phyloP scores from a whole-genome alignment of 805 yeast species.

The Zygosaccharomyces bisporus region DNA sequence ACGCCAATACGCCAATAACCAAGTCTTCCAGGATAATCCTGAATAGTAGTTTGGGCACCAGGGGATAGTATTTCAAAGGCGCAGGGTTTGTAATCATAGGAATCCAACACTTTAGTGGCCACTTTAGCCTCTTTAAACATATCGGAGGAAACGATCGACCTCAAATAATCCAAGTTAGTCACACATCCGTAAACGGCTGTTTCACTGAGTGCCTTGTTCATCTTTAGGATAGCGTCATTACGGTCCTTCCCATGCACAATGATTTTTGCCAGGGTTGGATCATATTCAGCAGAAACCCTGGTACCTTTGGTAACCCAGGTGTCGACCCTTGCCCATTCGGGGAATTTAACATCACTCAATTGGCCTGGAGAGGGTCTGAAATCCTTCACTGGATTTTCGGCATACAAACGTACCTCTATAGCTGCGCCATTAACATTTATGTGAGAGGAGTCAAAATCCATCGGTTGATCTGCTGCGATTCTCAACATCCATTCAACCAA shows the following conservation, averaged over 20 bases:
- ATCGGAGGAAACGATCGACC: constrained; percentile 75
- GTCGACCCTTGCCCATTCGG: constrained; percentile 88
- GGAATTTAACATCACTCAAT: constrained; percentile 78
- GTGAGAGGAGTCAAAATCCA: constrained; percentile 57
- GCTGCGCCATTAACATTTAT: constrained; percentile 77
- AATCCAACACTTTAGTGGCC: constrained; percentile 82
- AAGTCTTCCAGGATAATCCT: constrained; percentile 89
- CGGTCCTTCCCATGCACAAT: constrained; percentile 92
- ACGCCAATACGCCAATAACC: constrained; percentile 74
- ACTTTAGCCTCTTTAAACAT: constrained; percentile 84
- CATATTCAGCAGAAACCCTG: constrained; percentile 84
- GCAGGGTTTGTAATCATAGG: constrained; percentile 70
- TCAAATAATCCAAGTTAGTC: constrained; percentile 84
- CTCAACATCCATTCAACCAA: constrained; percentile 95
- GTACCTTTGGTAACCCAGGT: constrained; percentile 93
- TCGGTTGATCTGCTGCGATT: constrained; percentile 87
- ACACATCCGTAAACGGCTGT: constrained; percentile 86
- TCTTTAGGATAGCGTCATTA: constrained; percentile 71
- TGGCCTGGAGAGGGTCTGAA: constrained; percentile 97
- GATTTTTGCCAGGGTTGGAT: constrained; percentile 93
- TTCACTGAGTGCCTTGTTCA: constrained; percentile 78
- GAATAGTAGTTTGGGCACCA: constrained; percentile 95
- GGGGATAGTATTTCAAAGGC: constrained; percentile 85
- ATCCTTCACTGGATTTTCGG: constrained; percentile 94
- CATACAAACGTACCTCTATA: constrained; percentile 95